Evolutionary conservation across 192 early-diverging fungal species (phyloP), one percentile per base, ranked within the genome.

Genomic region (Dispira simplex): DNA sequence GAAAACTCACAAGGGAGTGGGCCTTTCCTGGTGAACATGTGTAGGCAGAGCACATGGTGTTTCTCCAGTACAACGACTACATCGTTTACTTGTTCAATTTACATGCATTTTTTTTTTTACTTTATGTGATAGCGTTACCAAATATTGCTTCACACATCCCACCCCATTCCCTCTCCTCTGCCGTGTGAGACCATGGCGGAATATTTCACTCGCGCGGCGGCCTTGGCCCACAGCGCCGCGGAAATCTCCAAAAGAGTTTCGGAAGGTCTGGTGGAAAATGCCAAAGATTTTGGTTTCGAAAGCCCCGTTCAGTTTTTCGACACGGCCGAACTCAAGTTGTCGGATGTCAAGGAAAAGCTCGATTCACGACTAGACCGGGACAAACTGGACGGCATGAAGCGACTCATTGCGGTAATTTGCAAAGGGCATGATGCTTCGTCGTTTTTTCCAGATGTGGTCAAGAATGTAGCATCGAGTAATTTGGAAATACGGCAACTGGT

Each of bases 401-500:
- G 91, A 56, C 76, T 97, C 44, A 81, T 98, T 68, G 93, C 91
- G 46, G 85, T 91, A 75, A 89, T 96, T 43, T 90, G 89, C 20
- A 91, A 90, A 74, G 93, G 93, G 21, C 81, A 84, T 21, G 86
- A 95, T 71, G 91, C 92, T 16, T 89, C 89, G 11, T 85, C 87
- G 71, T 92, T 89, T 72, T 98, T 91, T 66, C 84, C 89, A 43
- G 88, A 92, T 65, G 95, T 99, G 16, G 93, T 99, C 63, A 99
- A 97, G 73, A 97, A 96, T 71, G 97, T 99, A 0, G 93, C 91
- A 0, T 90, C 93, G 11, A 79, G 78, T 9, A 91, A 88, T 60
- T 76, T 95, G 64, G 90, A 93, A 65, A 82, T 97, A 43, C 84
- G 93, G 43, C 91, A 93, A 64, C 80, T 99, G 4, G 97, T 99